A percentile compares a stretch with the other conserved stretches of the same genome.
phyloP scores from a whole-genome alignment of 768 basidiomycete genomes.

The Pleurotus tuber-regium region DNA sequence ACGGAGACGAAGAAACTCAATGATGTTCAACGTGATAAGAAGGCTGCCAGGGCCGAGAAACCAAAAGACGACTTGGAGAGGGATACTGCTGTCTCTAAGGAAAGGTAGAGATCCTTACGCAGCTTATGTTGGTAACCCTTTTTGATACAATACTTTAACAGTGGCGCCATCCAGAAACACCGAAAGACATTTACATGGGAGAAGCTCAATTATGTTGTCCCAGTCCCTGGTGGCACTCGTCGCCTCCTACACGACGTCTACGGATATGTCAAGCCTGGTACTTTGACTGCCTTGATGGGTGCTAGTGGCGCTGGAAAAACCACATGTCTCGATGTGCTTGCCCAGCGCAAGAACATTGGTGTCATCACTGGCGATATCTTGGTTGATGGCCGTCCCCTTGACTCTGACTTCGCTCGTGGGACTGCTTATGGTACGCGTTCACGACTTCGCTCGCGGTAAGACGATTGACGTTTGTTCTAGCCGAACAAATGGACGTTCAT shows the following conservation, averaged over 20 bases:
- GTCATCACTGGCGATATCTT: constrained; percentile 61
- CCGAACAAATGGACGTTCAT: constrained; percentile 77
- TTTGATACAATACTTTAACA: not conserved
- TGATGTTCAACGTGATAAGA: constrained; percentile 49
- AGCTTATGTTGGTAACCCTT: not conserved
- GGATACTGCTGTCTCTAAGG: constrained; percentile 14
- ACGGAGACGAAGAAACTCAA: constrained; percentile 54
- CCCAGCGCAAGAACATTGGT: constrained; percentile 71
- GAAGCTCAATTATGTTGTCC: constrained; percentile 72
- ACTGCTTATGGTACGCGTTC: constrained; percentile 89
- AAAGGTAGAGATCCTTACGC: constrained; percentile 9
- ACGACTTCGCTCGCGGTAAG: too few relatives aligned
- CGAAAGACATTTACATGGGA: constrained; percentile 81
- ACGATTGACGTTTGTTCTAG: too few relatives aligned
- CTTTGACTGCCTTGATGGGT: constrained; percentile 88
- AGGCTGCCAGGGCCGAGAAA: constrained; percentile 36
- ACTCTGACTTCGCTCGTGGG: constrained; percentile 52
- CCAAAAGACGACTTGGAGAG: constrained; percentile 24
- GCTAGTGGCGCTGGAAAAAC: constrained; percentile 81
- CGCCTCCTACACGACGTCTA: constrained; percentile 72
- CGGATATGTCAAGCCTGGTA: constrained; percentile 84
- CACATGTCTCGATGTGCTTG: constrained; percentile 72
- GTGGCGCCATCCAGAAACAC: constrained; percentile 19
- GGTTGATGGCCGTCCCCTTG: constrained; percentile 63
- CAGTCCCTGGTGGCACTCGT: constrained; percentile 55